Conservation (phyloP, 768 basidiomycete genomes). For the Dioszegia hungarica region DNA sequence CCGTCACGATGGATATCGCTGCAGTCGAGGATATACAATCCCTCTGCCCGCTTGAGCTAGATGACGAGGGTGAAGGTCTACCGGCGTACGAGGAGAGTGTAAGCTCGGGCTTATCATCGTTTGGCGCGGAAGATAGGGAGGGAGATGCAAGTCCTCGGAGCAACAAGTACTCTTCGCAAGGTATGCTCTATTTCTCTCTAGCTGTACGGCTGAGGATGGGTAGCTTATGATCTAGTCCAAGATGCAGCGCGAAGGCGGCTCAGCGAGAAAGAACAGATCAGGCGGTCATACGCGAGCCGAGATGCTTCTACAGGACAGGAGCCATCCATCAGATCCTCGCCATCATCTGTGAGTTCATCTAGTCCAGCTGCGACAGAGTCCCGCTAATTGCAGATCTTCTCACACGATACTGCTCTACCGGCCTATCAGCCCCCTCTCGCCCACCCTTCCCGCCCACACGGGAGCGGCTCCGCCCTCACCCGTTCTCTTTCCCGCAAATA, state of each 20-base stretch:
- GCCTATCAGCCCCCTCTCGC: not conserved
- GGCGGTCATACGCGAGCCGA: not conserved
- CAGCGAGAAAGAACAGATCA: not conserved
- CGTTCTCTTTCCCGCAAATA: not conserved
- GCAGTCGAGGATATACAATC: constrained; percentile 3
- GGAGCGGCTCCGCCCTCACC: not conserved
- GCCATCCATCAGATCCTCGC: not conserved
- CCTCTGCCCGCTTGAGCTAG: not conserved
- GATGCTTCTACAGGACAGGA: not conserved
- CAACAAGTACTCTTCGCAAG: too few relatives aligned
- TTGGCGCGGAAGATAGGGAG: not conserved
- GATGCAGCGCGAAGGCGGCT: not conserved
- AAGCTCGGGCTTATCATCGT: not conserved
- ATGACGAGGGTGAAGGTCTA: constrained; percentile 5
- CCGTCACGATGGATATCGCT: not conserved
- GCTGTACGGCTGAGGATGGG: too few relatives aligned
- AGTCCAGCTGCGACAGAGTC: not conserved
- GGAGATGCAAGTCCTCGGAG: too few relatives aligned
- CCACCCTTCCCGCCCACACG: not conserved
- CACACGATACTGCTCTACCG: not conserved
- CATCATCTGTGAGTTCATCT: not conserved
- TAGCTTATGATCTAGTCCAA: not conserved
- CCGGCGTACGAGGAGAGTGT: constrained; percentile 10
- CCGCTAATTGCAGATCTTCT: not conserved
- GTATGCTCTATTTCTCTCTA: too few relatives aligned